Evolutionary conservation across 2,329 filamentous ascomycete genomes (phyloP).

Genomic region (Corniculantispora saksenae): DNA sequence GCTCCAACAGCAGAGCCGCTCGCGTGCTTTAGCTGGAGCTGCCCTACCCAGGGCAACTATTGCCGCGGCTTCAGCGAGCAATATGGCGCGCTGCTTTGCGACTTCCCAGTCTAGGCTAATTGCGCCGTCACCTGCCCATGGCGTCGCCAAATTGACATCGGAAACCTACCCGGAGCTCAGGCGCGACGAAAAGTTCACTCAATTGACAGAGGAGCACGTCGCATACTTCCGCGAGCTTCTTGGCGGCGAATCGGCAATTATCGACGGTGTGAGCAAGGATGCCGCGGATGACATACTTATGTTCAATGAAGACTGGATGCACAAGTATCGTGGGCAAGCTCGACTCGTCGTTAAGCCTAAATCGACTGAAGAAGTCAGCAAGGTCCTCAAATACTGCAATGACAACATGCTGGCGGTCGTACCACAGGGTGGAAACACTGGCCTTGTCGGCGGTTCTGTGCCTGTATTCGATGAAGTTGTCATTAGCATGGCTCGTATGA

Average conservation of each 20-base stretch:
- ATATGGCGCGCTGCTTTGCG: conserved; percentile 28
- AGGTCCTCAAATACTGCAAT: conserved; percentile 93
- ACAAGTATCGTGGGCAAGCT: conserved; percentile 92
- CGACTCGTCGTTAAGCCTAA: conserved; percentile 84
- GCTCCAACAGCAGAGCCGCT: conserved; percentile 22
- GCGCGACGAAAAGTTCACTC: conserved; percentile 73
- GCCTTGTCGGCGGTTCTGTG: conserved; percentile 90
- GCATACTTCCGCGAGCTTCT: conserved; percentile 80
- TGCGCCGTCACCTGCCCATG: conserved; percentile 25
- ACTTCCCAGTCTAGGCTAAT: conserved; percentile 34
- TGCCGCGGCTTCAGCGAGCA: conserved; percentile 13
- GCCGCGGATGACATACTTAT: conserved; percentile 78
- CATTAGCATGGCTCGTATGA: conserved; percentile 87
- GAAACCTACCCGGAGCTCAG: conserved; percentile 84
- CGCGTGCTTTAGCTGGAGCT: not conserved
- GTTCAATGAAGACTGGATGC: conserved; percentile 99
- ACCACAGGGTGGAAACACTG: conserved; percentile 95
- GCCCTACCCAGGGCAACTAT: not conserved
- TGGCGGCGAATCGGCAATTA: conserved; percentile 73
- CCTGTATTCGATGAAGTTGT: conserved; percentile 99
- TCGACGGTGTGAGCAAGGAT: conserved; percentile 77
- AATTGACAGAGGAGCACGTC: conserved; percentile 78
- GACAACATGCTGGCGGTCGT: conserved; percentile 89
- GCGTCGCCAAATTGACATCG: conserved; percentile 68
- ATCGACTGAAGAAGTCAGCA: conserved; percentile 84